These are phyloP conservation scores for Saturnispora dispora DNA, from an alignment of 805 yeast genomes.

Conservation along the genomic window DNA sequence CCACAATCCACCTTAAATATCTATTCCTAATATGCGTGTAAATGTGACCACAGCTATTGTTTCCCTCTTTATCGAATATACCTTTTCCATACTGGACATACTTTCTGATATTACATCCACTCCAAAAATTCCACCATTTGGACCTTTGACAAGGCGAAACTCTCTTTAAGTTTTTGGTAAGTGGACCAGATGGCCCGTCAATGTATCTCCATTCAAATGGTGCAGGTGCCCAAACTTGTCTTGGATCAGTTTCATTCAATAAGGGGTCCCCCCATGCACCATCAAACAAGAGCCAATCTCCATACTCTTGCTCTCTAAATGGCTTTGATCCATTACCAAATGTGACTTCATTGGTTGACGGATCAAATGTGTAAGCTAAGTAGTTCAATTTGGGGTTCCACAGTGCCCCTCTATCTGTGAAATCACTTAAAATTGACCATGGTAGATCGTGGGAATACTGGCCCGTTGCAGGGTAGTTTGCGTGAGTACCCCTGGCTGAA, in stretches of 20 bases:
- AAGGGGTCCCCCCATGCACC: constrained; percentile 93
- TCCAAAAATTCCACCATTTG: constrained; percentile 90
- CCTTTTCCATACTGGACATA: constrained; percentile 79
- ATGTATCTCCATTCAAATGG: constrained; percentile 86
- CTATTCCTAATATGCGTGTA: constrained; percentile 16
- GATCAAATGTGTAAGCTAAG: constrained; percentile 60
- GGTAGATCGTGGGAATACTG: constrained; percentile 95
- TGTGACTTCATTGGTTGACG: constrained; percentile 34
- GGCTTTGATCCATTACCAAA: constrained; percentile 39
- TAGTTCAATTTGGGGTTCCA: constrained; percentile 90
- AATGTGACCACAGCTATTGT: constrained; percentile 56
- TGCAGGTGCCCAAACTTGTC: constrained; percentile 81
- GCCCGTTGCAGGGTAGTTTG: constrained; percentile 92
- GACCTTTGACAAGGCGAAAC: constrained; percentile 68
- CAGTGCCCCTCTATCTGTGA: constrained; percentile 88
- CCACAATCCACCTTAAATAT: constrained; percentile 25
- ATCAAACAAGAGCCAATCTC: constrained; percentile 67
- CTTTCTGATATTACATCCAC: constrained; percentile 70
- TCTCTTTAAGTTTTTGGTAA: constrained; percentile 65
- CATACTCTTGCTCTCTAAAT: constrained; percentile 46
- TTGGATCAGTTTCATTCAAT: constrained; percentile 53
- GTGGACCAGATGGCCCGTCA: constrained; percentile 90
- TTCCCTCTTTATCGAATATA: constrained; percentile 70
- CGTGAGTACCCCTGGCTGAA: constrained; percentile 94
- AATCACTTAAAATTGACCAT: constrained; percentile 80